Base-by-base conservation (phyloP, 305 asterid species). In the Rubia balearica region DNA sequence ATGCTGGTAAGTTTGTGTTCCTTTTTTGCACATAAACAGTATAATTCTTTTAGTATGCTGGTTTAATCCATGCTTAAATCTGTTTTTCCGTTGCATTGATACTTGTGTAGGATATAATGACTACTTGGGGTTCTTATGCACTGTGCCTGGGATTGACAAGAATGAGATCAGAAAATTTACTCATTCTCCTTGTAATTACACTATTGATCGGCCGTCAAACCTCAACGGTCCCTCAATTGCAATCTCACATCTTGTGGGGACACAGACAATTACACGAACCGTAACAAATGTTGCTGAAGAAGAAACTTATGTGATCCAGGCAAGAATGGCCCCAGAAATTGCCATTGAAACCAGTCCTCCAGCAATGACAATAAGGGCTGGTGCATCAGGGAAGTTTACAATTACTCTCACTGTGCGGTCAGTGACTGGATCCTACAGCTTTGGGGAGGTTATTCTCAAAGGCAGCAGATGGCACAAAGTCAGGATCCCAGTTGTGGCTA, bases 391-490 rank as follows among this genome's bases (percentile, higher is more conserved):
- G 60, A 76, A 80, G 61, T 84, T 95, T 74, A 70, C 90, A 0
- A 82, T 95, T n/a, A 88, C 96, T 5, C 93, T 95, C 69, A 83
- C 98, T 0, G 87, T 84, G 17, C 83, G 99, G 61, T 85, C 97
- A 22, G 86, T 84, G 6, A 87, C 90, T 0, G 96, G 93, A 42
- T 48, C 85, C 67, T 95, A 95, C 77, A 90, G 98, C 83, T 95
- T 95, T 45, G 99, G 99, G 21, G 94, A 90, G 88, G 89, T 95
- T 70, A 21, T 72, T 51, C 83, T 95, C 80, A 90, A 91, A 80
- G 99, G 99, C 45, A 95, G 92, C 61, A 82, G 96, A 77, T 90
- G 97, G 68, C 99, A 95, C 79, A 91, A 83, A 86, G 98, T 90
- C 67, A 81, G 92, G 77, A 80, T 92, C 62, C 98, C 96, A 0